These are phyloP conservation scores for Pseudocercospora ulei DNA, from an alignment of 2,329 filamentous ascomycete genomes.

Conservation along the genomic window DNA sequence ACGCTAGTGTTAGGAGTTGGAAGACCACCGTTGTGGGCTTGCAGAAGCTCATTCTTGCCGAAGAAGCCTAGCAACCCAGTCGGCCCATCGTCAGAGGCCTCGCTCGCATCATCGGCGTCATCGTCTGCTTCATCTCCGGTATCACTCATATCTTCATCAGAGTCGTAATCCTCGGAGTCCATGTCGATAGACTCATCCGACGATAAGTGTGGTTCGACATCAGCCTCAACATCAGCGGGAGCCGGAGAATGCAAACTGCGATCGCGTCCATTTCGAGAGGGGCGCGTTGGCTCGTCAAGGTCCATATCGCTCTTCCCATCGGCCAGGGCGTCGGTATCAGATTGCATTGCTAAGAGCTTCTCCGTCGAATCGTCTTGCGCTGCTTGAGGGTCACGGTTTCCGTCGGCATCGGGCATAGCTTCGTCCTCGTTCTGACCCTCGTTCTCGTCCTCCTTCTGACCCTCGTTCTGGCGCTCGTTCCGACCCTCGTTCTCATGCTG, in stretches of 20 bases:
- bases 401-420: slow-evolving; percentile 11
- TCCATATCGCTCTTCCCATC: not conserved
- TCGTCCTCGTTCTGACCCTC: slow-evolving; percentile 13
- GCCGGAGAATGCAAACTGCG: not conserved
- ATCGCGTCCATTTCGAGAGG: not conserved
- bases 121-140: slow-evolving; percentile 32
- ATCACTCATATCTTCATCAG: slow-evolving; percentile 34
- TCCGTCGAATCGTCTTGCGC: not conserved
- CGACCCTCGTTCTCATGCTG: slow-evolving; percentile 12
- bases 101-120: slow-evolving; percentile 28
- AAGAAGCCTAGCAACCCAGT: slow-evolving; percentile 28
- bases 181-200: slow-evolving; percentile 36
- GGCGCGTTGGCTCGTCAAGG: not conserved
- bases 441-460: slow-evolving; percentile 19
- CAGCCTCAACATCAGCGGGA: slow-evolving; percentile 33
- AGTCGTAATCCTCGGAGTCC: slow-evolving; percentile 32
- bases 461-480: slow-evolving; percentile 13
- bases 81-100: slow-evolving; percentile 22
- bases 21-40: slow-evolving; percentile 28
- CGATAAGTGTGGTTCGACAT: slow-evolving; percentile 34
- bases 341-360: not conserved
- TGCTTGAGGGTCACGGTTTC: slow-evolving; percentile 2
- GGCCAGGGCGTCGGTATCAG: not conserved
- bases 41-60: slow-evolving; percentile 23
- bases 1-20: slow-evolving; percentile 32